phyloP scores from a whole-genome alignment of 1,284 basidiomycete genomes.

The Porogramme epimiltina region DNA sequence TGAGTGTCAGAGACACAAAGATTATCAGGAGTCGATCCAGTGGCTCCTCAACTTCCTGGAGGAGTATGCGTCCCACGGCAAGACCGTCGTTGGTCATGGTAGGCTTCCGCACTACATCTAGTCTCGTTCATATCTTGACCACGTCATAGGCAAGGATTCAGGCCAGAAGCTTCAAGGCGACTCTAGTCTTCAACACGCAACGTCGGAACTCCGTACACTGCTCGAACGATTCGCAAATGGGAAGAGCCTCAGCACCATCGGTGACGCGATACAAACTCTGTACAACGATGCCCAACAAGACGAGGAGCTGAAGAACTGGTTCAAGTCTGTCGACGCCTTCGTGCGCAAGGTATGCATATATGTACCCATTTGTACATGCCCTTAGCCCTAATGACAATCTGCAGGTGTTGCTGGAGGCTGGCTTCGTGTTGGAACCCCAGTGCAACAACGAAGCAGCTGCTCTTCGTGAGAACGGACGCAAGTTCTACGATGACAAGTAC shows the following conservation, averaged over 20 bases:
- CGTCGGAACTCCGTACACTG: constrained; percentile 72
- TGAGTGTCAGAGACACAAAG: constrained; percentile 91
- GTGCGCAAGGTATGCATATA: constrained; percentile 54
- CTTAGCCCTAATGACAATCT: background rate
- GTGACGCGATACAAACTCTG: constrained; percentile 74
- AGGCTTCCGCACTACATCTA: background rate
- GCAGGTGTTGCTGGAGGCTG: constrained; percentile 80
- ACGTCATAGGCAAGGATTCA: constrained; percentile 35
- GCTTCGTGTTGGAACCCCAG: constrained; percentile 84
- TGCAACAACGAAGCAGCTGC: constrained; percentile 65
- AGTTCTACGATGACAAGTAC: constrained; percentile 88
- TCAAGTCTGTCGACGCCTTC: constrained; percentile 65
- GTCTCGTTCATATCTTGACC: background rate
- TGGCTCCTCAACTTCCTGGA: constrained; percentile 78
- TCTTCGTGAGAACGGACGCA: constrained; percentile 70
- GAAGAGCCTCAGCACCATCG: constrained; percentile 64
- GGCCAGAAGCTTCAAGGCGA: constrained; percentile 41
- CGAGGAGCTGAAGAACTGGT: constrained; percentile 80
- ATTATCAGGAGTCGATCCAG: constrained; percentile 82
- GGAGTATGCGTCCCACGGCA: constrained; percentile 76
- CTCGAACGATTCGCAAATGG: constrained; percentile 92
- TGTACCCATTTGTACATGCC: no score
- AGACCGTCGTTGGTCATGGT: constrained; percentile 44
- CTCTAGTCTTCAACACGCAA: constrained; percentile 57
- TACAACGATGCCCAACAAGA: constrained; percentile 81